phyloP scores from a whole-genome alignment of 192 early-diverging fungal species.

The Martensiomyces pterosporus region DNA sequence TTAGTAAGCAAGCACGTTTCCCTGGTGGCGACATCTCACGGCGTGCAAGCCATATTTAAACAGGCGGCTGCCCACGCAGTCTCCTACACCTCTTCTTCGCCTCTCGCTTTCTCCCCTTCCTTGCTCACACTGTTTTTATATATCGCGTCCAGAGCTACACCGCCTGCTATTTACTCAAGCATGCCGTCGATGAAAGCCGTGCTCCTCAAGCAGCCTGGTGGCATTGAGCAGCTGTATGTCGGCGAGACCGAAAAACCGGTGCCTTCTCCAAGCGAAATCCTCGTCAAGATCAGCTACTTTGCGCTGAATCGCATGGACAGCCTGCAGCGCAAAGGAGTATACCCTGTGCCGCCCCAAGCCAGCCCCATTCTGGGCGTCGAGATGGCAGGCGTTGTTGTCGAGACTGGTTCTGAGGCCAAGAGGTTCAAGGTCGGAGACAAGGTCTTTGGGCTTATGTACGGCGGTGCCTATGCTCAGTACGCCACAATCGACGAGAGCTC shows the following conservation, averaged over 20 bases:
- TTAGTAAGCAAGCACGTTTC: no score
- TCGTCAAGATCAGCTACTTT: constrained; percentile 57
- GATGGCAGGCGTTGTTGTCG: constrained; percentile 60
- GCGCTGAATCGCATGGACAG: constrained; percentile 77
- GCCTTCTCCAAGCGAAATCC: constrained; percentile 42
- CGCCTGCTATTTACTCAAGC: no score
- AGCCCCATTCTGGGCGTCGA: constrained; percentile 72
- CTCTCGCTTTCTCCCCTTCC: no score
- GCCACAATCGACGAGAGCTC: constrained; percentile 58
- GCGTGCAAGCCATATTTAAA: no score
- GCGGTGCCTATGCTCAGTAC: constrained; percentile 75
- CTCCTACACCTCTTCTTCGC: no score
- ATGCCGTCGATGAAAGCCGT: constrained; percentile 45
- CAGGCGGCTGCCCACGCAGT: no score
- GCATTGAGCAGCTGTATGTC: constrained; percentile 49
- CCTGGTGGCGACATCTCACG: no score
- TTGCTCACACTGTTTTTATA: not conserved
- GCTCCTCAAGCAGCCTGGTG: constrained; percentile 49
- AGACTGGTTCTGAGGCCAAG: constrained; percentile 39
- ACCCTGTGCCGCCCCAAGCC: constrained; percentile 60
- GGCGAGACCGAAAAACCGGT: constrained; percentile 43
- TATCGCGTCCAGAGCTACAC: no score
- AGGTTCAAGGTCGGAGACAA: constrained; percentile 60
- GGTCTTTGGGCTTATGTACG: constrained; percentile 69
- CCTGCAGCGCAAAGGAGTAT: constrained; percentile 65